phyloP scores from a whole-genome alignment of 1,284 basidiomycete genomes.

The Microbotryum intermedium region DNA sequence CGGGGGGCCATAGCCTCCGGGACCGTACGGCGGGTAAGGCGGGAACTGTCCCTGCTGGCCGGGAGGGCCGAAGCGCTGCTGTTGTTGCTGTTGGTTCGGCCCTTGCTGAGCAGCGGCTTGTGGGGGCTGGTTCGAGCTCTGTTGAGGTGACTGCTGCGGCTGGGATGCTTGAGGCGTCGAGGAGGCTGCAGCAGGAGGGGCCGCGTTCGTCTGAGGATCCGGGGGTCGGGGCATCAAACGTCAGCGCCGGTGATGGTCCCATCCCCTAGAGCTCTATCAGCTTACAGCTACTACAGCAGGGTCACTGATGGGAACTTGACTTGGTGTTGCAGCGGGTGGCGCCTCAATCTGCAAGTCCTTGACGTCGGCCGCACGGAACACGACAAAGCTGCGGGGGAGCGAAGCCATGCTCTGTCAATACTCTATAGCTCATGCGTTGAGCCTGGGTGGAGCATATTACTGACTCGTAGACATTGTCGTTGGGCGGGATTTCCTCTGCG shows the following conservation, averaged over 20 bases:
- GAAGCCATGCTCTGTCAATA: background rate
- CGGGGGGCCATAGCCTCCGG: constrained; percentile 2
- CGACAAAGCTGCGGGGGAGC: constrained; percentile 30
- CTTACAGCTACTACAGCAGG: constrained; percentile 36
- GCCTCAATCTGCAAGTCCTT: constrained; percentile 37
- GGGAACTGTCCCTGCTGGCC: constrained; percentile 11
- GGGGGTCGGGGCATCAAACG: no score
- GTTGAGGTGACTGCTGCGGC: constrained; percentile 3
- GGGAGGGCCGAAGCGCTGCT: constrained; percentile 12
- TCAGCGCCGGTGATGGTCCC: no score
- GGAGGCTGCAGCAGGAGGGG: background rate
- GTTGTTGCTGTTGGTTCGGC: constrained; percentile 10
- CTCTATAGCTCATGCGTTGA: background rate
- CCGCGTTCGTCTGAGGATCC: background rate
- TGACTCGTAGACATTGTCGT: constrained; percentile 35
- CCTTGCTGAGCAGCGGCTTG: constrained; percentile 9
- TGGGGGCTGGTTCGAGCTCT: constrained; percentile 9
- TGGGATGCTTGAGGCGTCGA: background rate
- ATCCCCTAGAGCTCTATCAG: background rate
- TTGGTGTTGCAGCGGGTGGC: constrained; percentile 16
- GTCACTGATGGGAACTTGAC: constrained; percentile 27
- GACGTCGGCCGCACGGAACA: constrained; percentile 36
- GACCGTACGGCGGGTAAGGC: constrained; percentile 14
- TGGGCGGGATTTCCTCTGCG: constrained; percentile 32
- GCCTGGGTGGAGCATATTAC: constrained; percentile 1